Percentiles rank a stretch among this genome's conserved stretches.
These are phyloP conservation scores for Hygrophorus pudorinus DNA, from an alignment of 768 basidiomycete genomes.

Conservation along the genomic window DNA sequence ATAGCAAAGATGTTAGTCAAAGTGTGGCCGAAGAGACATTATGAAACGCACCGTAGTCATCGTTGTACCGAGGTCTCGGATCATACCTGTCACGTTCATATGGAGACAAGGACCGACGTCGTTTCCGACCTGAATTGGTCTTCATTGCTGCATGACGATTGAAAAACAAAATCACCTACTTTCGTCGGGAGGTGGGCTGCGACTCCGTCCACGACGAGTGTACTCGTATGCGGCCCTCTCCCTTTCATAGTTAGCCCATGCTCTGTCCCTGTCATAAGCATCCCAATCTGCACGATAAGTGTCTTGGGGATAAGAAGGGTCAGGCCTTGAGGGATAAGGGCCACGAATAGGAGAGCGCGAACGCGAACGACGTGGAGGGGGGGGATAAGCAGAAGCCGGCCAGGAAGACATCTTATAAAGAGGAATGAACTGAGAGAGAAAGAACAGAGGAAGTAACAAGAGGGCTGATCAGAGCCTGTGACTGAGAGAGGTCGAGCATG, in stretches of 20 bases:
- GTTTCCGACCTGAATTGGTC: slow-evolving; percentile 51
- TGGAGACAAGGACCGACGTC: slow-evolving; percentile 71
- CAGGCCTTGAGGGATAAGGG: slow-evolving; percentile 42
- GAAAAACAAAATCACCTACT: slow-evolving; percentile 24
- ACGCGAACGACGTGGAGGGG: slow-evolving; percentile 67
- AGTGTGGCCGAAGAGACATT: neutral
- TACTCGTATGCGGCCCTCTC: slow-evolving; percentile 64
- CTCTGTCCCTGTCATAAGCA: slow-evolving; percentile 60
- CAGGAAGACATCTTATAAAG: slow-evolving; percentile 77
- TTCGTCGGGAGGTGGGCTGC: slow-evolving; percentile 67
- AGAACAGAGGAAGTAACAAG: slow-evolving; percentile 45
- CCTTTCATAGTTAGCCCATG: slow-evolving; percentile 56
- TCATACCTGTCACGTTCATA: slow-evolving; percentile 80
- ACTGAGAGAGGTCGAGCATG: slow-evolving; percentile 77
- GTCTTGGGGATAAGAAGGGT: slow-evolving; percentile 46
- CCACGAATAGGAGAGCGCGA: slow-evolving; percentile 72
- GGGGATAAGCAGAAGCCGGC: slow-evolving; percentile 59
- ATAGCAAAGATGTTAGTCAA: slow-evolving; percentile 8
- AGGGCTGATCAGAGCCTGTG: slow-evolving; percentile 62
- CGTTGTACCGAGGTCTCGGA: slow-evolving; percentile 70
- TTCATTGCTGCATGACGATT: slow-evolving; percentile 9
- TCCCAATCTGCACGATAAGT: slow-evolving; percentile 62
- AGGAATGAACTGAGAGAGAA: slow-evolving; percentile 45
- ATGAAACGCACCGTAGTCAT: slow-evolving; percentile 61
- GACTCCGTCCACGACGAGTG: slow-evolving; percentile 60